Evolutionary conservation across 2,329 filamentous ascomycete species (phyloP).

Genomic region (Cordyceps javanica): DNA sequence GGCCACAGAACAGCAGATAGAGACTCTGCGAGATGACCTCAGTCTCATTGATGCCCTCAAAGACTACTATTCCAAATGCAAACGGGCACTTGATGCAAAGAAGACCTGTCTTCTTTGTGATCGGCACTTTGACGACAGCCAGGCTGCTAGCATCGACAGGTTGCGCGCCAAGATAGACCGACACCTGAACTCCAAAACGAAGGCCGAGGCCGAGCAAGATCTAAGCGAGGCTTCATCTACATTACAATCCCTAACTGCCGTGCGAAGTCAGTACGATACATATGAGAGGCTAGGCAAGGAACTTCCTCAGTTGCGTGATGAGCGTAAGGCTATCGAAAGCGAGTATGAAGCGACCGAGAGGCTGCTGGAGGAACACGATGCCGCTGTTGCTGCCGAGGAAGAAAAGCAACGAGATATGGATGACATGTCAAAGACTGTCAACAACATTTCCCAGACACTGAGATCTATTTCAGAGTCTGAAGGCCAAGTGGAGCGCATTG

Average conservation of each 20-base stretch:
- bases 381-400: constrained; percentile 56
- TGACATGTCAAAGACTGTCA: constrained; percentile 67
- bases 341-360: constrained; percentile 56
- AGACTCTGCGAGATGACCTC: constrained; percentile 58
- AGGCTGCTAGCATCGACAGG: constrained; percentile 50
- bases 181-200: constrained; percentile 54
- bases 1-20: constrained; percentile 49
- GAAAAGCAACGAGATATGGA: constrained; percentile 67
- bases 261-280: constrained; percentile 64
- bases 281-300: constrained; percentile 66
- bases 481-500: constrained; percentile 66
- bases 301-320: constrained; percentile 61
- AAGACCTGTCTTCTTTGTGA: constrained; percentile 74
- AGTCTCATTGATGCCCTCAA: constrained; percentile 63
- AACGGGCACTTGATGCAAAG: constrained; percentile 58
- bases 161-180: constrained; percentile 63
- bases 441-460: constrained; percentile 65
- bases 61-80: constrained; percentile 64
- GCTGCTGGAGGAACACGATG: constrained; percentile 62
- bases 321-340: constrained; percentile 54
- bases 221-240: constrained; percentile 45
- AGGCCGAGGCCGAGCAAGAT: constrained; percentile 55
- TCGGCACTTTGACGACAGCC: constrained; percentile 58
- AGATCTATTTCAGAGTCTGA: constrained; percentile 67
- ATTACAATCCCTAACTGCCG: constrained; percentile 55